Base-by-base conservation (phyloP, 768 basidiomycete species). In the Boletus pseudopeckii region DNA sequence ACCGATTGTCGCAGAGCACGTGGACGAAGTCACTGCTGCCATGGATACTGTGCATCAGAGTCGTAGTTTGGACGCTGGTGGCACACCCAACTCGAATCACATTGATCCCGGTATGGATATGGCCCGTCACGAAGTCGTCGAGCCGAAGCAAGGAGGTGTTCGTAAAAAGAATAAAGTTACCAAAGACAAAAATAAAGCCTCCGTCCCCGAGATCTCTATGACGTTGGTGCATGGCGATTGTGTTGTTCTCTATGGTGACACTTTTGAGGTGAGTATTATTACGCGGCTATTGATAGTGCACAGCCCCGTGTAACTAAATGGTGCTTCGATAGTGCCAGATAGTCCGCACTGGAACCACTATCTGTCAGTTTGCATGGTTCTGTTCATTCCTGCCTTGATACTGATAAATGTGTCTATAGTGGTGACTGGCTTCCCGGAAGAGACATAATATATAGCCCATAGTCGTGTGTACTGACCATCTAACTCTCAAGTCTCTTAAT, bases 161-260 rank as follows among this genome's bases (percentile, higher is more conserved):
- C 58, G 50, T 41, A 53, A 60, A 42, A 65, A 57, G 49, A 58
- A 49, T 22, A 69, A 68, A 22, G 45, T 38, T 46, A 24, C 13
- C n/a, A 59, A 59, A 30, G 51, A 57, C 46, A 67, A 57, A 56
- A 56, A 2, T 45, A 60, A 63, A 56, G 20, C 53, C 15, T 39
- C 54, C 13, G 39, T 46, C 8, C 62, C 61, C 14, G 49, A 59
- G 42, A 62, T 70, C 20, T 61, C 67, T 17, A 36, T 74, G 49
- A 74, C 70, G 18, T 61, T 76, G 37, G 67, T 74, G 8, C 75
- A 77, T 51, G 74, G 76, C 0, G 75, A 77, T 60, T 62, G 68
- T 46, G 57, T 72, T 2, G 43, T 76, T 37, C 62, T 76, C 7
- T 57, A 8, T 3, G 75, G 76, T 10, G 75, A 72, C 48, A 72